Evolutionary conservation across 2,329 filamentous ascomycete species (phyloP), one percentile per base, ranked within the genome.

Genomic region (Aspergillus transmontanensis): DNA sequence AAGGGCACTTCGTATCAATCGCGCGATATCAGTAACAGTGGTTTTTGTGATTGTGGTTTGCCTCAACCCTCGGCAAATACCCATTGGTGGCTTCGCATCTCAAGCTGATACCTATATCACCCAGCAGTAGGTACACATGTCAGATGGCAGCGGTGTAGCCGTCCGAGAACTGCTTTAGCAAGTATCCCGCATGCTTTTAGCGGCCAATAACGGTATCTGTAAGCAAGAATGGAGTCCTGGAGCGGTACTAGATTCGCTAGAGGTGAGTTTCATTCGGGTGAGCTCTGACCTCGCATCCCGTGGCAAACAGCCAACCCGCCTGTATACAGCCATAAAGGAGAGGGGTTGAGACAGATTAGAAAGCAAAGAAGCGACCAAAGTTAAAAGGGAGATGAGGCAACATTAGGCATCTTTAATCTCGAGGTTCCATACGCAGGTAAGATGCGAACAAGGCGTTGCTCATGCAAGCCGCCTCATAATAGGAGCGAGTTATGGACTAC

Each of bases 381-480:
- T 45, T n/a, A 26, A 59, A 50, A 28, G 9, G 11, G 30, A 51
- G 32, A 45, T 48, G 60, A 57, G 56, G 46, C 51, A 59, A 39
- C 32, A 45, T 45, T 50, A 60, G 54, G 48, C n/a, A 56, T 60
- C 45, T 43, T 48, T 58, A 58, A 56, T 68, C 62, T 65, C 65
- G 60, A 63, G 64, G 59, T 36, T 57, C 26, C 51, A 50, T 62
- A 61, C 53, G 55, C 53, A 48, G 41, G 34, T 30, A 32, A 32
- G 46, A 43, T 51, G 54, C 16, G 50, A 63, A 57, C 26, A 26
- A 59, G 63, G 58, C 57, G 48, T 61, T 60, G 61, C 55, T 62
- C 55, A 61, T 62, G 66, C 64, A 68, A 60, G 62, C 28, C 57
- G 55, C 61, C 62, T 32, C 45, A 46, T 54, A 55, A 57, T 45